Conservation (phyloP, 1,284 basidiomycete species). For the Puccinia coronata region DNA sequence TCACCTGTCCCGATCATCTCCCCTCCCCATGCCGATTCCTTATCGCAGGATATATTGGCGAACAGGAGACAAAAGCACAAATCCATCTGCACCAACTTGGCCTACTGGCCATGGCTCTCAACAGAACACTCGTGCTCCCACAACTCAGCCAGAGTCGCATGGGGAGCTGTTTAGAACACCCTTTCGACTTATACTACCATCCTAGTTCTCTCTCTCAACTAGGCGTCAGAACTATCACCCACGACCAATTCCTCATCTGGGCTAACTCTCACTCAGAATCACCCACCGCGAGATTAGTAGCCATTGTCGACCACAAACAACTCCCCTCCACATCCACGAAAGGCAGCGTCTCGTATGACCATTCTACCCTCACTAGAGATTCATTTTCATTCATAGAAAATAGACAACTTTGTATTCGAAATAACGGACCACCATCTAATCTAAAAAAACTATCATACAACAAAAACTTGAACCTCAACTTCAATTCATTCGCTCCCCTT, state of each 20-base stretch:
- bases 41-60: constrained; percentile 50
- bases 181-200: constrained; percentile 57
- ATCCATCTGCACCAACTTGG: constrained; percentile 57
- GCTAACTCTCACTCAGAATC: constrained; percentile 50
- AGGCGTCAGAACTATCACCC: constrained; percentile 55
- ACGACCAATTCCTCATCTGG: constrained; percentile 54
- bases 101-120: constrained; percentile 55
- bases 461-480: constrained; percentile 53
- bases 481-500: constrained; percentile 54
- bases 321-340: constrained; percentile 45
- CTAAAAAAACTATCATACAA: background rate
- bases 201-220: constrained; percentile 51
- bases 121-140: constrained; percentile 57
- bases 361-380: constrained; percentile 52
- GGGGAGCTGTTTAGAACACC: constrained; percentile 54
- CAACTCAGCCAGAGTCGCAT: constrained; percentile 56
- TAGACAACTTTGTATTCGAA: constrained; percentile 55
- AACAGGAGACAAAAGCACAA: constrained; percentile 58
- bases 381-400: constrained; percentile 52
- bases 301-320: constrained; percentile 49
- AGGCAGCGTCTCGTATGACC: constrained; percentile 54
- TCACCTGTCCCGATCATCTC: constrained; percentile 7
- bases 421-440: constrained; percentile 21
- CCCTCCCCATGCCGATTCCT: constrained; percentile 20
- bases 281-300: constrained; percentile 55